Evolutionary conservation across 805 yeast genomes (phyloP).

Genomic region (Henningerozyma blattae): DNA sequence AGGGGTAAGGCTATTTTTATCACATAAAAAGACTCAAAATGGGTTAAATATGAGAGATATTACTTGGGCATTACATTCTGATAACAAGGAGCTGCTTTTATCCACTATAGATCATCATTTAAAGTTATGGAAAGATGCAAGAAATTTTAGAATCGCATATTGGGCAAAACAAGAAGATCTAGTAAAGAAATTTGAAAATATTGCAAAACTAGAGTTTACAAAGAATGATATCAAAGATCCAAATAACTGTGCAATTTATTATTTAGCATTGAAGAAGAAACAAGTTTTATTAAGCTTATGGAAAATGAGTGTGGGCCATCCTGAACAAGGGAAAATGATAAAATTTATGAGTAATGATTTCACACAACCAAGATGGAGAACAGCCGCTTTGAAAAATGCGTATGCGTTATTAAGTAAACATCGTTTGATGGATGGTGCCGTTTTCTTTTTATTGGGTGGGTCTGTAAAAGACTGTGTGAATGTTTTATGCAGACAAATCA

Average conservation of each 20-base stretch:
- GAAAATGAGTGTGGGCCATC: conserved; percentile 63
- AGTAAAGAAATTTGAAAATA: conserved; percentile 43
- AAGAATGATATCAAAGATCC: conserved; percentile 54
- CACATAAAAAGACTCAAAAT: conserved; percentile 38
- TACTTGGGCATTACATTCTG: conserved; percentile 79
- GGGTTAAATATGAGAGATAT: conserved; percentile 67
- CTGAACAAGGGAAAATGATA: conserved; percentile 74
- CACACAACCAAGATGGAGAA: conserved; percentile 59
- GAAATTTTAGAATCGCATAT: conserved; percentile 51
- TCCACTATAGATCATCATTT: conserved; percentile 32
- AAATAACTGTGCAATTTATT: conserved; percentile 57
- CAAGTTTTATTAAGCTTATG: conserved; percentile 70
- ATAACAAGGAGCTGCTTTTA: conserved; percentile 56
- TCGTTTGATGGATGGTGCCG: conserved; percentile 76
- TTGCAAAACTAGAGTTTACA: conserved; percentile 64
- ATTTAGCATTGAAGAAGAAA: conserved; percentile 67
- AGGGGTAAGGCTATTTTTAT: conserved; percentile 56
- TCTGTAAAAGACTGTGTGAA: conserved; percentile 65
- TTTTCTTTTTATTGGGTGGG: conserved; percentile 72
- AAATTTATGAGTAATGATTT: conserved; percentile 72
- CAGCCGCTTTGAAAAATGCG: conserved; percentile 89
- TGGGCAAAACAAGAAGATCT: conserved; percentile 50
- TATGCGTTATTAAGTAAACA: conserved; percentile 84
- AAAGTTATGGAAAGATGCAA: conserved; percentile 44
- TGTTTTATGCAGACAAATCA: conserved; percentile 54